Percentiles rank a stretch among this genome's conserved stretches.
phyloP scores from a whole-genome alignment of 805 yeast genomes.

The Sporopachydermia lactativora region DNA sequence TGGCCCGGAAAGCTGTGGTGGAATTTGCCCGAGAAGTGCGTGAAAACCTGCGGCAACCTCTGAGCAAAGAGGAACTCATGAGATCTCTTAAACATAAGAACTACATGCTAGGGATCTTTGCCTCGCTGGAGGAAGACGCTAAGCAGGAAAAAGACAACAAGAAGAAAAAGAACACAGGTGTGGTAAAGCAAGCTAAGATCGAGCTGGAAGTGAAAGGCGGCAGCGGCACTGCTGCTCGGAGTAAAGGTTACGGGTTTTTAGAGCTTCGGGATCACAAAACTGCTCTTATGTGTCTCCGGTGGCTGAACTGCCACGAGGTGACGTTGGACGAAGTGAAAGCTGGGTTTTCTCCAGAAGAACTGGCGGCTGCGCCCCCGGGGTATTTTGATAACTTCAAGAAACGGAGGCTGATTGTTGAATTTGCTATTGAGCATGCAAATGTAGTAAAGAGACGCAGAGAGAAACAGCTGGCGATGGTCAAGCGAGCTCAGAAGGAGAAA shows the following conservation, averaged over 20 bases:
- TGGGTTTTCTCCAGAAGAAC: slow-evolving; percentile 58
- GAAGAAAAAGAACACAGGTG: slow-evolving; percentile 63
- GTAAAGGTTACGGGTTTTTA: slow-evolving; percentile 93
- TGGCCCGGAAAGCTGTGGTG: slow-evolving; percentile 90
- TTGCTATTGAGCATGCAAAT: slow-evolving; percentile 91
- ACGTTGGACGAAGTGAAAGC: slow-evolving; percentile 51
- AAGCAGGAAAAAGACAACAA: slow-evolving; percentile 28
- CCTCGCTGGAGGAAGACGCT: slow-evolving; percentile 12
- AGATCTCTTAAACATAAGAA: slow-evolving; percentile 61
- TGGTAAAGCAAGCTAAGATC: slow-evolving; percentile 86
- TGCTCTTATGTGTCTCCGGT: slow-evolving; percentile 92
- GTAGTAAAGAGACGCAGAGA: slow-evolving; percentile 86
- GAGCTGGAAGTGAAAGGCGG: slow-evolving; percentile 85
- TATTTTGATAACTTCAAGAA: slow-evolving; percentile 2
- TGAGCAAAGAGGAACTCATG: slow-evolving; percentile 75
- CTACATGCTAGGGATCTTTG: background rate
- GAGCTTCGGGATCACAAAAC: slow-evolving; percentile 85
- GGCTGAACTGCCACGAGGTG: slow-evolving; percentile 91
- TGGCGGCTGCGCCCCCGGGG: background rate
- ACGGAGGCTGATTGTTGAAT: slow-evolving; percentile 81
- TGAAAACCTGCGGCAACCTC: slow-evolving; percentile 59
- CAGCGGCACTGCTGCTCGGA: slow-evolving; percentile 68
- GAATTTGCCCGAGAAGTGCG: slow-evolving; percentile 86
- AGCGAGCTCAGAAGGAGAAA: slow-evolving; percentile 17
- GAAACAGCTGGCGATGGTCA: slow-evolving; percentile 31